Conservation (phyloP, 345 rosid species). For the Salix suchowensis region DNA sequence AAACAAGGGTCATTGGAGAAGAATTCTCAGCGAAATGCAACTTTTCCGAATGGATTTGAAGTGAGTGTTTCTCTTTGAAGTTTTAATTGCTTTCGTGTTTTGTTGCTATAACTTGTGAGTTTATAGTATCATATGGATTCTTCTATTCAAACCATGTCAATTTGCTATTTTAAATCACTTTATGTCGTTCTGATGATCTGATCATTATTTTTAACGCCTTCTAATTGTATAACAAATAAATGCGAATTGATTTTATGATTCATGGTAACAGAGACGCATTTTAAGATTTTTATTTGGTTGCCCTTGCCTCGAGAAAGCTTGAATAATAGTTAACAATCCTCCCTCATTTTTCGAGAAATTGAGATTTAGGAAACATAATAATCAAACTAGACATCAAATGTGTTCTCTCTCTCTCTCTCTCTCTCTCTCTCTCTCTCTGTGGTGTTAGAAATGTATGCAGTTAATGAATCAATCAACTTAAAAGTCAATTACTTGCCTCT, state of each 20-base stretch:
- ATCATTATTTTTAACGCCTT: neutral
- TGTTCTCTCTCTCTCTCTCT: neutral
- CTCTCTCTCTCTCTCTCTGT: neutral
- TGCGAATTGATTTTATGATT: neutral
- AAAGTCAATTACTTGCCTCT: neutral
- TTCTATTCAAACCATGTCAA: neutral
- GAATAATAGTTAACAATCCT: neutral
- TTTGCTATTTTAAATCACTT: neutral
- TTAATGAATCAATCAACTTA: neutral
- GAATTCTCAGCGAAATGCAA: slow-evolving; percentile 30
- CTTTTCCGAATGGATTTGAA: slow-evolving; percentile 80
- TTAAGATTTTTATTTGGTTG: neutral
- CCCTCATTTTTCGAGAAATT: neutral
- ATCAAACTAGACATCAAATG: neutral
- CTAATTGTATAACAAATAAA: neutral
- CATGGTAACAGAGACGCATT: neutral
- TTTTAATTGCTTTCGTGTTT: neutral
- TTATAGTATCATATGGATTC: neutral
- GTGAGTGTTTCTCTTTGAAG: slow-evolving; percentile 28
- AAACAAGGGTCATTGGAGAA: slow-evolving; percentile 35
- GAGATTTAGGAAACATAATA: neutral
- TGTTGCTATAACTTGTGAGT: neutral
- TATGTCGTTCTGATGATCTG: neutral
- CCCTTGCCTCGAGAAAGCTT: neutral
- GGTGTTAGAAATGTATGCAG: neutral